These are phyloP conservation scores for Malus hybrid DNA, from an alignment of 331 rosid species.

Conservation along the genomic window DNA sequence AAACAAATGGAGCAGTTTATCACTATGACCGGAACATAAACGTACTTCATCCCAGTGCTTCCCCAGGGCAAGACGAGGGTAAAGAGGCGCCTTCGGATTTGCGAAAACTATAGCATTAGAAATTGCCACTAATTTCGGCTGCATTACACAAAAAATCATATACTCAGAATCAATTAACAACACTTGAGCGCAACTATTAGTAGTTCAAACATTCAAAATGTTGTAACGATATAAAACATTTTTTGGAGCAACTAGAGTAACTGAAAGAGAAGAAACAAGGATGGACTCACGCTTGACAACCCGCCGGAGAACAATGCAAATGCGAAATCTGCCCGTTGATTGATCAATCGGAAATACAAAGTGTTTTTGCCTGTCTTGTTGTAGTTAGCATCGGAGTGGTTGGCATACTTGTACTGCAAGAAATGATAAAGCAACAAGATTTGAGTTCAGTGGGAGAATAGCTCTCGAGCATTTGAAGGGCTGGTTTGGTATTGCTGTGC, in stretches of 20 bases:
- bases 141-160: constrained; percentile 10
- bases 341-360: constrained; percentile 59
- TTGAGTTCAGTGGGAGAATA: constrained; percentile 17
- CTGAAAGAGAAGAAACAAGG: not conserved
- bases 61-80: constrained; percentile 86
- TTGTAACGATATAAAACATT: not conserved
- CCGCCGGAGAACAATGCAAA: constrained; percentile 76
- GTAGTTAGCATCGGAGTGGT: constrained; percentile 37
- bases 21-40: not conserved
- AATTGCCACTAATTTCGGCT: constrained; percentile 74
- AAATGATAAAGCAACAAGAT: constrained; percentile 5
- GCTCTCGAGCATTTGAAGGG: constrained; percentile 10
- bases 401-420: constrained; percentile 55
- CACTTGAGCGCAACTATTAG: too few species aligned
- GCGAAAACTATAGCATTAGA: constrained; percentile 53
- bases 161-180: too few species aligned
- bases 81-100: constrained; percentile 73
- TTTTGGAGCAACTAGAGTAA: not conserved
- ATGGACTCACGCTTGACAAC: constrained; percentile 38
- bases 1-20: not conserved
- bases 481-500: too few species aligned
- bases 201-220: too few species aligned
- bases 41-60: constrained; percentile 92
- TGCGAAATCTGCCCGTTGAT: constrained; percentile 84
- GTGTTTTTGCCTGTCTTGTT: constrained; percentile 44